Percentiles rank a stretch among this genome's conserved stretches.
Evolutionary conservation across 768 basidiomycete genomes (phyloP).

Genomic region (Naganishia friedmannii): DNA sequence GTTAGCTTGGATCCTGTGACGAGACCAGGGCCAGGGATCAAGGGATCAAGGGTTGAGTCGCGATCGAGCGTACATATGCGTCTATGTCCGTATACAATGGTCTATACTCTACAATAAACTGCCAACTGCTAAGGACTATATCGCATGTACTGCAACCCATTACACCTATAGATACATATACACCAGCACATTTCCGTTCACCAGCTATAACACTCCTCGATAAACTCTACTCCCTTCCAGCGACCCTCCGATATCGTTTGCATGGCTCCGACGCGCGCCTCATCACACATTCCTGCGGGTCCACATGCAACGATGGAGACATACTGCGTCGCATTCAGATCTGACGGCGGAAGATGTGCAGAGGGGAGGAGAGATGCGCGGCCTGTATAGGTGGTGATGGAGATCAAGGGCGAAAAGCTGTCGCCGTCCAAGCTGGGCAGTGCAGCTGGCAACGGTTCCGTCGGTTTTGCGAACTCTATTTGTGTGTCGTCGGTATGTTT

Average conservation of each 20-base stretch:
- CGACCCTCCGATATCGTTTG: too few species aligned
- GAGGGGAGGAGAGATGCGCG: neutral
- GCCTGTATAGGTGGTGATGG: neutral
- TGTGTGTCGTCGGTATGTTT: neutral
- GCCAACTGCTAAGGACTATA: too few species aligned
- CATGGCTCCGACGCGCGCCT: slow-evolving; percentile 3
- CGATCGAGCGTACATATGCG: too few species aligned
- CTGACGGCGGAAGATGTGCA: neutral
- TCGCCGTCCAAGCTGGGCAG: too few species aligned
- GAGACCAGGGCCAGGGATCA: too few species aligned
- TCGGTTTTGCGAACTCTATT: too few species aligned
- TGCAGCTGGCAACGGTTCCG: too few species aligned
- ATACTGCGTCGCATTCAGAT: neutral
- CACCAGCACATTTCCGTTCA: neutral
- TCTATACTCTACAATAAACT: too few species aligned
- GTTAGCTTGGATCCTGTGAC: too few species aligned
- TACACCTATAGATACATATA: neutral
- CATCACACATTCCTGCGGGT: slow-evolving; percentile 7
- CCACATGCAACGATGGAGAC: slow-evolving; percentile 11
- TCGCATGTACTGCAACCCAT: too few species aligned
- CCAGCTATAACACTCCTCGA: slow-evolving; percentile 21
- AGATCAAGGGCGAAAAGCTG: neutral
- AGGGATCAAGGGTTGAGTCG: too few species aligned
- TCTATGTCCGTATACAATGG: too few species aligned
- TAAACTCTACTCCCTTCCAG: neutral